These are phyloP conservation scores for Celoporthe dispersa DNA, from an alignment of 2,329 filamentous ascomycete species.

Conservation along the genomic window DNA sequence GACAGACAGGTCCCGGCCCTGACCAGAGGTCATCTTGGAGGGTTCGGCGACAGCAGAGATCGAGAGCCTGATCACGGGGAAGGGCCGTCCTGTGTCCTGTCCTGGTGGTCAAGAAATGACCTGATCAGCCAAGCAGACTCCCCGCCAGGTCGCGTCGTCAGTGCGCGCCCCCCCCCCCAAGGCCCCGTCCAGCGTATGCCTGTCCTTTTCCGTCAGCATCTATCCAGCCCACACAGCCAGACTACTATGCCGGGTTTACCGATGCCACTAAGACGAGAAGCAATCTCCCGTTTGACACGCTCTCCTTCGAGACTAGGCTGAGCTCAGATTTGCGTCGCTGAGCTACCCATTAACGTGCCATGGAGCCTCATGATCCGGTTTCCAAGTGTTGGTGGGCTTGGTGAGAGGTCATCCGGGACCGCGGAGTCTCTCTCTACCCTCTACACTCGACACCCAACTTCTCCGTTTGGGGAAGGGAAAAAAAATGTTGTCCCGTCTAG, in stretches of 20 bases:
- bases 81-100: background rate
- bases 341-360: background rate
- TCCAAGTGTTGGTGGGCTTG: background rate
- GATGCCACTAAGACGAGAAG: background rate
- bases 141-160: slow-evolving; percentile 1
- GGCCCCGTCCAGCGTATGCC: background rate
- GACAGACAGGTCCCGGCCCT: too few relatives aligned
- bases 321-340: background rate
- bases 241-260: background rate
- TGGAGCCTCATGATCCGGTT: background rate
- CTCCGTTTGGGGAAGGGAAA: too few relatives aligned
- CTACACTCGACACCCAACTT: background rate
- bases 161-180: too few relatives aligned
- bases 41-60: background rate
- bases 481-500: background rate
- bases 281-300: background rate
- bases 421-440: background rate
- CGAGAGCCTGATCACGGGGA: background rate
- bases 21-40: background rate
- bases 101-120: background rate
- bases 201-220: background rate
- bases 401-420: background rate
- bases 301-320: background rate
- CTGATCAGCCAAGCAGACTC: background rate
- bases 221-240: background rate